These are phyloP conservation scores for Lodderomyces oxycetoniae DNA, from an alignment of 1,139 yeast genomes.

Conservation along the genomic window DNA sequence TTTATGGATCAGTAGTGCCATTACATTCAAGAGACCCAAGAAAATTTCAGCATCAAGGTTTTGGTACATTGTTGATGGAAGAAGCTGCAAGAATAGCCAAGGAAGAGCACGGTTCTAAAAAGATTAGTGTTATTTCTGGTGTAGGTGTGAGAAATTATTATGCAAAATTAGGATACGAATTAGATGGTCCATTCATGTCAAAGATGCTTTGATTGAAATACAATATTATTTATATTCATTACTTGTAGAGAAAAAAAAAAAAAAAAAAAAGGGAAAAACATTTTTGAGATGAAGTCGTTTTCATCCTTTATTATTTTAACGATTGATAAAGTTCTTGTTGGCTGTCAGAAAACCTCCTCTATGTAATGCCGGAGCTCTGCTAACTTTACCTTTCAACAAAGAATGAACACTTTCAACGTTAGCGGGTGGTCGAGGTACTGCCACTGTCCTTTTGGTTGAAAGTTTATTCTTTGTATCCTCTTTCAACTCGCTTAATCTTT, in stretches of 20 bases:
- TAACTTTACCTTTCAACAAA: slow-evolving; percentile 34
- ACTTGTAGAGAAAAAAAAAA: background rate
- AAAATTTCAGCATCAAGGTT: slow-evolving; percentile 98
- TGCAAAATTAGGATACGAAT: slow-evolving; percentile 80
- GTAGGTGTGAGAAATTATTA: slow-evolving; percentile 97
- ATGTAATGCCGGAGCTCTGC: slow-evolving; percentile 42
- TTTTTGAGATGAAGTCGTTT: background rate
- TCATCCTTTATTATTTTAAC: slow-evolving; percentile 1
- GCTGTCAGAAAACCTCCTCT: slow-evolving; percentile 31
- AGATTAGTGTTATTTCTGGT: slow-evolving; percentile 92
- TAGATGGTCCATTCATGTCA: slow-evolving; percentile 97
- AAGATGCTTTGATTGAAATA: slow-evolving; percentile 11
- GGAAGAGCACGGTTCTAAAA: slow-evolving; percentile 90
- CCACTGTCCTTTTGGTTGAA: slow-evolving; percentile 6
- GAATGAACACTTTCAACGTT: slow-evolving; percentile 33
- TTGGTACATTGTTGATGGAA: slow-evolving; percentile 95
- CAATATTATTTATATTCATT: background rate
- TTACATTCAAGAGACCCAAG: slow-evolving; percentile 96
- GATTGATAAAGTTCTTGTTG: slow-evolving; percentile 13
- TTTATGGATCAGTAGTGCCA: slow-evolving; percentile 96
- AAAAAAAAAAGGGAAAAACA: background rate
- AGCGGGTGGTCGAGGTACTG: slow-evolving; percentile 15
- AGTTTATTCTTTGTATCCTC: slow-evolving; percentile 16
- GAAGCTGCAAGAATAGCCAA: slow-evolving; percentile 95
- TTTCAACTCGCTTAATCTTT: slow-evolving; percentile 29